Base-by-base conservation (phyloP, 805 yeast genomes). In the Starmera caribaea region DNA sequence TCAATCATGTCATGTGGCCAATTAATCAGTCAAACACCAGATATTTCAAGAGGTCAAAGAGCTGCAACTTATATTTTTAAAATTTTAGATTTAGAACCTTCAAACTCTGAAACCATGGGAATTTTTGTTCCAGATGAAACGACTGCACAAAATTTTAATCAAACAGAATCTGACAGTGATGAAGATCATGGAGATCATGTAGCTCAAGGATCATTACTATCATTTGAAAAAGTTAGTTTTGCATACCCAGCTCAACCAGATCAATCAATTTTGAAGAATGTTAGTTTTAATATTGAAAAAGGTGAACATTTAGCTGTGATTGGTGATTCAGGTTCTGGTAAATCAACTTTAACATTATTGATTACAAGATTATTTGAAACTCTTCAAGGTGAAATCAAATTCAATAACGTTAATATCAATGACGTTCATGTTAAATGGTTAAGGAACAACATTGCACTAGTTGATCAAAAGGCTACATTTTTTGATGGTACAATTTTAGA, bases 261-360 rank as follows among this genome's bases (percentile, higher is more conserved):
- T 6, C 44, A 51, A 4, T 41, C 40, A 7, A 62, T 72, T 3
- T 63, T 81, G 28, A 57, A 62, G 1, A 49, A 68, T 27, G 48
- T 83, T 7, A 56, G 58, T 9, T 60, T 81, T 28, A 34, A 42
- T 0, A 54, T 89, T 2, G 26, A 50, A 0, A 49, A 61, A 10
- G 73, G 74, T 15, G 74, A 76, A 41, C 63, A 73, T 0, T 64
- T 82, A 16, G 92, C 85, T 1, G 58, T 92, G 1, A 74, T 80
- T 3, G 99, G 98, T 1, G 76, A 73, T 30, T 85, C 97, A 2
- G 99, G 99, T 0, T 72, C 81, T 12, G 99, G 99, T 0, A 92
- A 92, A 58, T 82, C 96, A 0, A 87, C 97, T 0, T 45, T 90
- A 2, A 59, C 76, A 0, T 63, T 69, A 1, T 48, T 89, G 11